Evolutionary conservation across 140 eudicot species (phyloP), one percentile per base, ranked within the genome.

Genomic region (Ambrosia hybrid): DNA sequence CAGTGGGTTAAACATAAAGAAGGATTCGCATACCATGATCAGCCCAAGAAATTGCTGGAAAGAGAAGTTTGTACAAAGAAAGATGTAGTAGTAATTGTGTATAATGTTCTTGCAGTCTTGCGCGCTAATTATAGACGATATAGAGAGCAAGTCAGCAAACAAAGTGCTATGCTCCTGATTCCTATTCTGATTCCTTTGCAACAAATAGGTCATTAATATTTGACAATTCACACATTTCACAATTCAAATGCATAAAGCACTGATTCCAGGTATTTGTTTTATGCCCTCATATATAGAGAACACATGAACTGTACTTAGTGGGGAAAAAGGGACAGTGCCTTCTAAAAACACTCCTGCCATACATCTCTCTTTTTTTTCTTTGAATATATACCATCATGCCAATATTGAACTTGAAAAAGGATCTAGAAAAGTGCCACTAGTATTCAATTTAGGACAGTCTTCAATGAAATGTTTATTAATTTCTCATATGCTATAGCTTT

Each of bases 21-120:
- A 11, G 30, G 43, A 48, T 43, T 3, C 58, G 11, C 59, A 26
- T 72, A 72, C 68, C 76, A 58, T 58, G 43, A 21, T 26, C 58
- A 67, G 43, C 17, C 2, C 43, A 11, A 67, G 15, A 48, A 48
- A 67, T 30, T 30, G 33, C 49, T 51, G 9, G 21, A 51, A 68
- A 34, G 14, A 68, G 12, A 51, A 14, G 17, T 16, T 51, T 61
- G 3, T 36, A 33, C 64, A 52, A 52, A 36, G 36, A 33, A 53
- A 51, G 15, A 36, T 69, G 56, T 21, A 16, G 30, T 46, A 48
- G 37, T n/a, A 12, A 36, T 61, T 34, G 45, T 71, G 33, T 71
- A 12, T 15, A 17, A 34, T 71, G 33, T 12, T 72, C 51, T 46
- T 46, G 33, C 17, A n/a, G n/a, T 72, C 3, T n/a, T 57, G 45